Base-by-base conservation (phyloP, 768 basidiomycete species). In the Holtermanniella nyarrowii region DNA sequence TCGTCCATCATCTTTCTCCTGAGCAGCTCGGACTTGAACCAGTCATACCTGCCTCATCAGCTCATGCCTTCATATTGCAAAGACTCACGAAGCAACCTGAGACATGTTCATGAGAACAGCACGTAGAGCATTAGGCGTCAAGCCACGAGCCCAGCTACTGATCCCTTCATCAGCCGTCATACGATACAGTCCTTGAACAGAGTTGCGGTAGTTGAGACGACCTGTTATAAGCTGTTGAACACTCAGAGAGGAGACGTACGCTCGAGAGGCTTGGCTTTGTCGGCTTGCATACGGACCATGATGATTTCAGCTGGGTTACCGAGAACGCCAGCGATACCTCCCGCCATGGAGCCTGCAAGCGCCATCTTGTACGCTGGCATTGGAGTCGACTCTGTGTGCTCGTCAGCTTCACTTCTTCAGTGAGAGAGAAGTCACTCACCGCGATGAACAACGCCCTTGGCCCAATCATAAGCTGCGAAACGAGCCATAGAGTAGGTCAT, bases 401-500 rank as follows among this genome's bases (percentile, higher is more conserved):
- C 84, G 23, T 42, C 37, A 20, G 45, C 26, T 48, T 46, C 1
- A 26, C 39, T 13, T 24, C 44, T 24, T 48, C 16, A 44, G 26
- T 37, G 22, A 52, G 37, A 42, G 52, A 26, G 44, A 39, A 49
- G 39, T 12, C n/a, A 67, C 70, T 71, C 61, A 72, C 74, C 76
- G 13, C 84, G 84, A 20, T 85, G 85, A 0, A 90, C 61, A 5
- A 83, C 57, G 75, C 84, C 87, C 77, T 89, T 91, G 69, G 83
- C 86, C 74, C 86, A 84, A 56, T 90, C 88, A 69, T 90, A 88
- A 14, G 85, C 86, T 81, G 86, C 89, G 75, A 89, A 91, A n/a
- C 88, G 78, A 69, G 86, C 88, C 69, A 89, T 76, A 41, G 85
- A 88, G 73, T 91, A 91, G 26, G 82, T 85, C 86, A 90, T 88